Evolutionary conservation across 1,284 basidiomycete species (phyloP).

Genomic region (Wolfiporia cocos): DNA sequence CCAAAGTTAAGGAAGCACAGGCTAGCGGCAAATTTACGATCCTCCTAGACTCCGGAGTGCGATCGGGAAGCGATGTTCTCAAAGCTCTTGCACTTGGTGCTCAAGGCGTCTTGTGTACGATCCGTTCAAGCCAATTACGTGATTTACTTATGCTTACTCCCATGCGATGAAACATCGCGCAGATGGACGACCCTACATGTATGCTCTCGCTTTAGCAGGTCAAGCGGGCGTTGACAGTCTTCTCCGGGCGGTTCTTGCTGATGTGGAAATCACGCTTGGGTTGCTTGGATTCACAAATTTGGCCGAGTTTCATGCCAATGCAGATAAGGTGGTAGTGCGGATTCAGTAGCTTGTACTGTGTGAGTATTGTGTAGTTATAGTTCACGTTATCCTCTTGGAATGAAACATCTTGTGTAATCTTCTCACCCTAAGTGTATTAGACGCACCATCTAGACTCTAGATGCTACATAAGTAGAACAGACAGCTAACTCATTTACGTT

Average conservation of each 20-base stretch:
- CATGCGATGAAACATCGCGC: no score
- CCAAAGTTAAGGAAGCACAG: slow-evolving; percentile 51
- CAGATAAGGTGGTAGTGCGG: background rate
- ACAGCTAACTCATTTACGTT: no score
- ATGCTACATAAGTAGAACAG: no score
- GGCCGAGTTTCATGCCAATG: slow-evolving; percentile 16
- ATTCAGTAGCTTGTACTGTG: no score
- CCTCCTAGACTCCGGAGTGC: slow-evolving; percentile 76
- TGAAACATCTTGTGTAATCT: no score
- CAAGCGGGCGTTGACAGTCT: slow-evolving; percentile 48
- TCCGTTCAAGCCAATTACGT: no score
- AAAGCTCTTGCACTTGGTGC: slow-evolving; percentile 73
- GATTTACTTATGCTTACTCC: no score
- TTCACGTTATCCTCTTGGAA: no score
- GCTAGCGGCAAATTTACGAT: slow-evolving; percentile 52
- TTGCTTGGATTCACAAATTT: slow-evolving; percentile 34
- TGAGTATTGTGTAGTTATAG: no score
- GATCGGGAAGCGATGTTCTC: slow-evolving; percentile 71
- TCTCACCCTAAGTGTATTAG: no score
- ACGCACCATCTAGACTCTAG: no score
- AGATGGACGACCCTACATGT: slow-evolving; percentile 44
- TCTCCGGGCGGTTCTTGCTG: slow-evolving; percentile 42
- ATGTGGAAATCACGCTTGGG: slow-evolving; percentile 47
- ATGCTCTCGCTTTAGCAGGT: slow-evolving; percentile 46
- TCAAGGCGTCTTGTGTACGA: slow-evolving; percentile 59